Evolutionary conservation across 1,139 yeast species (phyloP).

Genomic region (Yamadazyma diospyri): DNA sequence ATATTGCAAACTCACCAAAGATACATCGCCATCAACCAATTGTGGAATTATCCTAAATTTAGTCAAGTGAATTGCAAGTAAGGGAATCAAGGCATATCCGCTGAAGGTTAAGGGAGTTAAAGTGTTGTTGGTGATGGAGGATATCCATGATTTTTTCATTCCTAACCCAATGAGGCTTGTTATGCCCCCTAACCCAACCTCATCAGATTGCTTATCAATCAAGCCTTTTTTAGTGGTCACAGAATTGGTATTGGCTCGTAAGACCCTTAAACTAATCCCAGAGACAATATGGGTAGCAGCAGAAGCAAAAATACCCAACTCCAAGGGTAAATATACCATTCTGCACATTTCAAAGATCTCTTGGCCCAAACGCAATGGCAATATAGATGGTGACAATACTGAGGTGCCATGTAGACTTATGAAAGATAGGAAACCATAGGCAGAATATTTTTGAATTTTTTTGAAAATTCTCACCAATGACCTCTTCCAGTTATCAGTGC

Average conservation of each 20-base stretch:
- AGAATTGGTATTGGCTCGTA: slow-evolving; percentile 13
- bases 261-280: slow-evolving; percentile 49
- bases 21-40: slow-evolving; percentile 60
- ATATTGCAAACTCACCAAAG: slow-evolving; percentile 53
- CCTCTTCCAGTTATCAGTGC: too few species aligned
- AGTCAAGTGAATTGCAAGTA: slow-evolving; percentile 45
- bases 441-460: slow-evolving; percentile 56
- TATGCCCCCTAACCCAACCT: slow-evolving; percentile 60
- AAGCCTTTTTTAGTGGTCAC: slow-evolving; percentile 7
- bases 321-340: slow-evolving; percentile 61
- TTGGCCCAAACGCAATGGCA: slow-evolving; percentile 46
- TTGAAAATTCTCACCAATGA: slow-evolving; percentile 12
- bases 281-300: slow-evolving; percentile 47
- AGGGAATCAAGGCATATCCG: slow-evolving; percentile 53
- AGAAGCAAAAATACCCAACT: slow-evolving; percentile 46
- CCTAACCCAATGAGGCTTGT: slow-evolving; percentile 54
- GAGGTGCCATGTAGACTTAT: slow-evolving; percentile 56
- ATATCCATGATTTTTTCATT: slow-evolving; percentile 42
- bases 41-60: slow-evolving; percentile 51
- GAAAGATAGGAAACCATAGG: slow-evolving; percentile 56
- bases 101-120: slow-evolving; percentile 52
- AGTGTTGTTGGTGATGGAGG: slow-evolving; percentile 19
- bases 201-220: slow-evolving; percentile 28
- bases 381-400: slow-evolving; percentile 52
- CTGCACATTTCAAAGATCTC: slow-evolving; percentile 61